These are phyloP conservation scores for Nakazawaea wickerhamii DNA, from an alignment of 805 yeast genomes.

Conservation along the genomic window DNA sequence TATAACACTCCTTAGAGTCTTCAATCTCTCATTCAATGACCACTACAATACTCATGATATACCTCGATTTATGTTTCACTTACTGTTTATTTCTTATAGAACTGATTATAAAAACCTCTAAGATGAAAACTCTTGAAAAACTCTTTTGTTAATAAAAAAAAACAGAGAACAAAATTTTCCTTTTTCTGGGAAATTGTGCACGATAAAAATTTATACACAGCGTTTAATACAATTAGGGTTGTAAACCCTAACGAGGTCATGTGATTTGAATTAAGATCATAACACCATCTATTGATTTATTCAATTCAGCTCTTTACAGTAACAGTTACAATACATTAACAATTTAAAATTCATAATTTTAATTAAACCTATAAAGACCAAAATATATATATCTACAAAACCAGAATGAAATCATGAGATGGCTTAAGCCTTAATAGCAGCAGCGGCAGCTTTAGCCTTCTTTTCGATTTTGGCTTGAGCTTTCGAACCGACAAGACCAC, in stretches of 20 bases:
- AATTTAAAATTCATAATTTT: too few species aligned
- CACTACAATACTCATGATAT: not conserved
- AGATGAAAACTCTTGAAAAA: constrained; percentile 4
- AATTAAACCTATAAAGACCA: constrained; percentile 1
- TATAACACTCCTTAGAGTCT: too few species aligned
- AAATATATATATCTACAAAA: not conserved
- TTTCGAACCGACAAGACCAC: constrained; percentile 96
- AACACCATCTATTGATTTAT: not conserved
- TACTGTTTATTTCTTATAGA: constrained; percentile 5
- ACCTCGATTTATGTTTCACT: not conserved
- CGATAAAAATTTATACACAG: not conserved
- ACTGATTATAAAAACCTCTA: not conserved
- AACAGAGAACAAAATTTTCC: constrained; percentile 2
- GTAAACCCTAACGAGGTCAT: not conserved
- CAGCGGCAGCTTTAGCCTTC: constrained; percentile 49
- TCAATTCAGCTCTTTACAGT: not conserved
- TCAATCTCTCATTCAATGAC: not conserved
- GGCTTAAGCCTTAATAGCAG: constrained; percentile 24
- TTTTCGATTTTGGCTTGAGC: constrained; percentile 81
- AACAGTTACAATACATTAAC: too few species aligned
- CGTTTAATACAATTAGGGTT: not conserved
- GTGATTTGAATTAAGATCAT: too few species aligned
- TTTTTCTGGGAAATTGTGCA: not conserved
- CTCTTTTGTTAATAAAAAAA: constrained; percentile 3
- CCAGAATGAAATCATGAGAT: not conserved